Evolutionary conservation across 805 yeast species (phyloP).

Genomic region (Kazachstania bromeliacearum): DNA sequence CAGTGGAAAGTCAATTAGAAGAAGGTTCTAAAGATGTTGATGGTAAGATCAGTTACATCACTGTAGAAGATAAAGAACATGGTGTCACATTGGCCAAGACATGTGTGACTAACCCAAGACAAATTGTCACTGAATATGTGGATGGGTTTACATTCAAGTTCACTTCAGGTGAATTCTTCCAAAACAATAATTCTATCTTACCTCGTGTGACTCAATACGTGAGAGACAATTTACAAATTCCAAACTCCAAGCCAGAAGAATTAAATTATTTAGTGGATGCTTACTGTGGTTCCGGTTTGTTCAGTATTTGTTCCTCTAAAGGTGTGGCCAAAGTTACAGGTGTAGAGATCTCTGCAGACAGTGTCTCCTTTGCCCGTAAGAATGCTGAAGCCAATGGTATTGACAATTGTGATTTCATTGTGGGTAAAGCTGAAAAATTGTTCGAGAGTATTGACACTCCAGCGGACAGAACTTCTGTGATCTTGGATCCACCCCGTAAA

Average conservation of each 20-base stretch:
- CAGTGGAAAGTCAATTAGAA: slow-evolving; percentile 28
- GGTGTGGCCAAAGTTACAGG: slow-evolving; percentile 84
- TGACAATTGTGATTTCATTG: slow-evolving; percentile 71
- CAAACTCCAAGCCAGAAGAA: slow-evolving; percentile 33
- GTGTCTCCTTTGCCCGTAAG: slow-evolving; percentile 75
- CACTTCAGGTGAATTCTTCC: slow-evolving; percentile 94
- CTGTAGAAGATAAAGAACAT: slow-evolving; percentile 23
- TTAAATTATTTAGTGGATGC: slow-evolving; percentile 81
- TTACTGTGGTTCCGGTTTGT: slow-evolving; percentile 92
- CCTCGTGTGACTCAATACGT: slow-evolving; percentile 80
- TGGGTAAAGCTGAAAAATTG: slow-evolving; percentile 86
- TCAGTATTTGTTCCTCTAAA: slow-evolving; percentile 74
- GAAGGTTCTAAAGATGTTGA: slow-evolving; percentile 38
- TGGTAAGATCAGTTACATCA: slow-evolving; percentile 33
- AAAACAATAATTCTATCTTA: slow-evolving; percentile 84
- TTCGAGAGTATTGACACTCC: slow-evolving; percentile 75
- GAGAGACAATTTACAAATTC: slow-evolving; percentile 50
- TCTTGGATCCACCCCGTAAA: slow-evolving; percentile 94
- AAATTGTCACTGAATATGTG: slow-evolving; percentile 67
- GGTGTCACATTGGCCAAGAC: slow-evolving; percentile 42
- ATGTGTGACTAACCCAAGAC: slow-evolving; percentile 71
- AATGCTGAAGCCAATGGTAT: slow-evolving; percentile 74
- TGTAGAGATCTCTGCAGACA: slow-evolving; percentile 87
- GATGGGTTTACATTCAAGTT: slow-evolving; percentile 74
- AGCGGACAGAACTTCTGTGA: slow-evolving; percentile 68